A percentile compares a stretch with the other conserved stretches of the same genome.
Evolutionary conservation across 495 filamentous ascomycete genomes (phyloP).

Genomic region (Xylaria curta): DNA sequence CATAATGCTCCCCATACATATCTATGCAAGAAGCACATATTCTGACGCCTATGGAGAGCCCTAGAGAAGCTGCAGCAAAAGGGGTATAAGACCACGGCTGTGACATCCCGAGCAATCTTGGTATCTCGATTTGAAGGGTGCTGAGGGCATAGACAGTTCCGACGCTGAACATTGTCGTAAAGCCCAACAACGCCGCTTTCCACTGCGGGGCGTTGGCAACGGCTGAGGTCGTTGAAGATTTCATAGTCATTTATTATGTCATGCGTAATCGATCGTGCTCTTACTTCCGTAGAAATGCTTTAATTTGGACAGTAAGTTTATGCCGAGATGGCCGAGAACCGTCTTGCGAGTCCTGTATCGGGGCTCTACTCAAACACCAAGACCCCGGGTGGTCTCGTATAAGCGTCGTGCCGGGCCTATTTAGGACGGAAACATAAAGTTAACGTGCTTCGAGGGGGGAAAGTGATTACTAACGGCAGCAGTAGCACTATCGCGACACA

Average conservation of each 20-base stretch:
- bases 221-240: not conserved
- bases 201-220: not conserved
- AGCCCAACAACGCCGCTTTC: constrained; percentile 9
- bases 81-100: constrained; percentile 3
- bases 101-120: not conserved
- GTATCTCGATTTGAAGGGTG: not conserved
- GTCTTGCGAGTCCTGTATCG: not conserved
- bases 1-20: not conserved
- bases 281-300: no score
- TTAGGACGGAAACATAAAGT: no score
- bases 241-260: not conserved
- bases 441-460: no score
- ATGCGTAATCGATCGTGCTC: not conserved
- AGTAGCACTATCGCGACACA: no score
- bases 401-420: no score
- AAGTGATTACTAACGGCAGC: no score
- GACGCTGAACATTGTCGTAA: constrained; percentile 1
- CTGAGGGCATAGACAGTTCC: constrained; percentile 10
- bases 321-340: not conserved
- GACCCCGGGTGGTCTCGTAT: no score
- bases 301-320: not conserved
- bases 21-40: not conserved
- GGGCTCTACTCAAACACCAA: not conserved
- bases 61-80: constrained; percentile 6
- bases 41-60: constrained; percentile 1